Evolutionary conservation across 1,284 basidiomycete species (phyloP).

Genomic region (Tremellales sp.): DNA sequence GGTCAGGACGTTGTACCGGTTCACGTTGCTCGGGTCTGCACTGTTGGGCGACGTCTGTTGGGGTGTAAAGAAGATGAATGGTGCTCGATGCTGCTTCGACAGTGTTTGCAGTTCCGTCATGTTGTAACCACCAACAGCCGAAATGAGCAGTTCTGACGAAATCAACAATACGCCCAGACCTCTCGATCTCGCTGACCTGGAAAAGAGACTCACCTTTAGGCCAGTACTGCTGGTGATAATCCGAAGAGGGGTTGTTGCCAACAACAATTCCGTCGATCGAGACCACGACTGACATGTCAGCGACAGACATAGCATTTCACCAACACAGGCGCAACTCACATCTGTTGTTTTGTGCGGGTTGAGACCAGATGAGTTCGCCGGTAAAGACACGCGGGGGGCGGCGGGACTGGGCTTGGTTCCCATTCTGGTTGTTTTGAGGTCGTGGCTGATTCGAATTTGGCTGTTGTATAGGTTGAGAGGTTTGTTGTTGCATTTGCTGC

Average conservation of each 20-base stretch:
- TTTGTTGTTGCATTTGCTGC: neutral
- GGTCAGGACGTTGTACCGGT: slow-evolving; percentile 8
- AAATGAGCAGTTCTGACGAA: slow-evolving; percentile 14
- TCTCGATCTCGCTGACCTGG: no score
- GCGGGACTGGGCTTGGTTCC: neutral
- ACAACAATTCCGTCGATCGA: neutral
- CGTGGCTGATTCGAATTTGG: neutral
- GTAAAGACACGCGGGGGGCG: no score
- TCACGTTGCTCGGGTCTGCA: slow-evolving; percentile 1
- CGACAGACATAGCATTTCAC: neutral
- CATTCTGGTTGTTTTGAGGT: neutral
- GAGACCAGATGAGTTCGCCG: neutral
- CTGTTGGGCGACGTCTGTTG: neutral
- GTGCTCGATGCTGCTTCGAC: slow-evolving; percentile 8
- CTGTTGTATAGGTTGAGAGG: neutral
- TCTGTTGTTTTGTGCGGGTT: neutral
- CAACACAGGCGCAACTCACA: neutral
- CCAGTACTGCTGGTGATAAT: neutral
- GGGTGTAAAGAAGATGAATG: slow-evolving; percentile 9
- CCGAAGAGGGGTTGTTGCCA: neutral
- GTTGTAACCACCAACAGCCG: slow-evolving; percentile 6
- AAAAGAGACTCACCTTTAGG: no score
- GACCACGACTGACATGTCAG: neutral
- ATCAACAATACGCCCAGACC: no score
- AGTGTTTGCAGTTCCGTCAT: slow-evolving; percentile 8